Base-by-base conservation (phyloP, 2,329 filamentous ascomycete species). In the Davidsoniella virescens region DNA sequence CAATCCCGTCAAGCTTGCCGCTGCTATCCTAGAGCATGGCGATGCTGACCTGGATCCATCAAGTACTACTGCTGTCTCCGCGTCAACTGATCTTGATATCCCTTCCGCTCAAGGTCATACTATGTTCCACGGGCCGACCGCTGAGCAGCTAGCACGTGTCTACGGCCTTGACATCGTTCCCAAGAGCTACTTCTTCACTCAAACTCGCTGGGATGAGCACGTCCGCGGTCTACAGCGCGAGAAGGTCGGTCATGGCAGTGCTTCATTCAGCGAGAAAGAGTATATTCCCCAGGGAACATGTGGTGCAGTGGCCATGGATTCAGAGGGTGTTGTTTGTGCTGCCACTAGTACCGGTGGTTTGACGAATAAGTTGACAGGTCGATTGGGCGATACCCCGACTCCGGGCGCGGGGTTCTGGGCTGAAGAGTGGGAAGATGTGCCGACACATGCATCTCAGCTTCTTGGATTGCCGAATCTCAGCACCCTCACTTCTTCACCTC, bases 401-500 rank as follows among this genome's bases (percentile, higher is more conserved):
- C 67, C 87, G 0, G 87, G 87, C 0, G 83, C 87, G 1, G 87
- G 87, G 0, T 94, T 87, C 63, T 94, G 87, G 86, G 86, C 87
- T 0, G 87, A 93, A 61, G 76, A 87, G 57, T 94, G 86, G 86
- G 63, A 65, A 6, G 74, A 80, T 51, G 64, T 68, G 2, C 63
- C 63, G 1, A 62, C 65, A 37, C 58, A 62, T 5, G 56, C 4
- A 50, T 56, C 51, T 2, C 33, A 56, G 2, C 37, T 55, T 9
- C 50, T 10, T 6, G 25, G 40, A 7, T 53, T 54, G 47, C 26
- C 65, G 51, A 56, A 59, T n/a, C 25, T 50, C 41, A 8, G 14
- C 6, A 40, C 36, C 16, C 16, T 12, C 12, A 38, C n/a, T 12
- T 40, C n/a, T 40, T 40, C n/a, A 3, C n/a, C 38, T 18, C 38